A percentile compares a stretch with the other conserved stretches of the same genome.
phyloP scores from a whole-genome alignment of 768 basidiomycete genomes.

The Boletales sp. region DNA sequence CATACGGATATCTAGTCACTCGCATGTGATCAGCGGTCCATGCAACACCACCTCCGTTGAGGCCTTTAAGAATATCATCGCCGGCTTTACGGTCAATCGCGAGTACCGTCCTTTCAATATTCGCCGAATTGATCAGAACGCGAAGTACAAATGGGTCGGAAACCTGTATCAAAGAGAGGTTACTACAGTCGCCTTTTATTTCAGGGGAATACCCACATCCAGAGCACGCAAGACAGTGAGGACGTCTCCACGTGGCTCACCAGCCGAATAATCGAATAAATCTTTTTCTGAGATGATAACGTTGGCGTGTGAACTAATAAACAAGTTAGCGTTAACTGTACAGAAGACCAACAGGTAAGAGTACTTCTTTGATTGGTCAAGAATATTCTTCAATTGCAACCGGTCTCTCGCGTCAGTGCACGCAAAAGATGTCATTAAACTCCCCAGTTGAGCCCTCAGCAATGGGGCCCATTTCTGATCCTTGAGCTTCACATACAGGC shows the following conservation, averaged over 20 bases:
- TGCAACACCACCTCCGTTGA: slow-evolving; percentile 51
- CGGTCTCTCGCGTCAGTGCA: slow-evolving; percentile 71
- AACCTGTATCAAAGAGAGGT: slow-evolving; percentile 46
- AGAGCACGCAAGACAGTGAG: slow-evolving; percentile 81
- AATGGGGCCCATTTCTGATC: slow-evolving; percentile 65
- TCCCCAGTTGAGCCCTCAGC: slow-evolving; percentile 60
- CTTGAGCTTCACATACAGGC: slow-evolving; percentile 68
- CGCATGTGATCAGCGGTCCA: slow-evolving; percentile 62
- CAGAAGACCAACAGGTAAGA: slow-evolving; percentile 23
- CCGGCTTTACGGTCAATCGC: slow-evolving; percentile 61
- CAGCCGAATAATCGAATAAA: slow-evolving; percentile 73
- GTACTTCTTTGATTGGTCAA: slow-evolving; percentile 61
- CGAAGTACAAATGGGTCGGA: slow-evolving; percentile 71
- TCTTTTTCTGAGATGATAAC: slow-evolving; percentile 71
- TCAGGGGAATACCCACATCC: slow-evolving; percentile 46
- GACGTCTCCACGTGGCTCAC: slow-evolving; percentile 62
- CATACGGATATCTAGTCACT: slow-evolving; percentile 65
- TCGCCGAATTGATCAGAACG: slow-evolving; percentile 69
- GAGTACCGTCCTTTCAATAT: slow-evolving; percentile 72
- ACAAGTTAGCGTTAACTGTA: slow-evolving; percentile 8
- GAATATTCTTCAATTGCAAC: slow-evolving; percentile 50
- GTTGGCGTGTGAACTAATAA: slow-evolving; percentile 38
- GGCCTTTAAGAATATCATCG: slow-evolving; percentile 44
- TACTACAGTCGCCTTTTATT: neutral
- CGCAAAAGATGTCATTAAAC: slow-evolving; percentile 63